Base-by-base conservation (phyloP, 2,329 filamentous ascomycete genomes). In the Lasiodiplodia gonubiensis region DNA sequence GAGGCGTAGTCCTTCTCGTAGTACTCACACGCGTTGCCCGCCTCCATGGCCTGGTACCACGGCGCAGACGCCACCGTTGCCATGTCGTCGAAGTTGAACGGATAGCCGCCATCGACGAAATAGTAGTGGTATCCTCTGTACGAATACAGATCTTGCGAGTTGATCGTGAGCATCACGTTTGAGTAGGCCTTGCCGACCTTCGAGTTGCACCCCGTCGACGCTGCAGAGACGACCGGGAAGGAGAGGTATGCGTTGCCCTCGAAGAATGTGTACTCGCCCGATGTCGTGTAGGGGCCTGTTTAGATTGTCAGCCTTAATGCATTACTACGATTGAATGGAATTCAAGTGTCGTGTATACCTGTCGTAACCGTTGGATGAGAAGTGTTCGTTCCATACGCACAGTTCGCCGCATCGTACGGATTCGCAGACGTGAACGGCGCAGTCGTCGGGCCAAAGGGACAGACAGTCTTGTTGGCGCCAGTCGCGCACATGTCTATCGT, bases 31-130 rank as follows among this genome's bases (percentile, higher is more conserved):
- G n/a, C 23, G 49, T 64, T 54, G 35, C 51, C 51, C 7, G 33
- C 61, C 12, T 37, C 16, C 4, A 64, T 64, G 25, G 61, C 61
- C 25, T 51, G 27, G 21, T 53, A 64, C 61, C 61, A 64, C 14
- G 61, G 33, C 23, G n/a, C 16, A 2, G 49, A 53, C 10, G 48
- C 49, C 14, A 64, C 61, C 7, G 61, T 64, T 2, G 25, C 21
- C 61, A 64, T 53, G 49, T 64, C 61, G 48, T 64, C 61, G 21
- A 64, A 64, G 35, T 64, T 54, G 61, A 64, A 64, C 7, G 61
- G 51, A 23, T 46, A 64, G 3, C 61, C 61, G 7, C 16, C 61
- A 5, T 53, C 48, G 8, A 37, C 61, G 33, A 54, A 53, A 12
- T 63, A 51, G 27, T 63, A 63, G 27, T 63, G 59, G 39, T 63